Evolutionary conservation across 257 asterid species (phyloP).

Genomic region (Scutellaria barbata): DNA sequence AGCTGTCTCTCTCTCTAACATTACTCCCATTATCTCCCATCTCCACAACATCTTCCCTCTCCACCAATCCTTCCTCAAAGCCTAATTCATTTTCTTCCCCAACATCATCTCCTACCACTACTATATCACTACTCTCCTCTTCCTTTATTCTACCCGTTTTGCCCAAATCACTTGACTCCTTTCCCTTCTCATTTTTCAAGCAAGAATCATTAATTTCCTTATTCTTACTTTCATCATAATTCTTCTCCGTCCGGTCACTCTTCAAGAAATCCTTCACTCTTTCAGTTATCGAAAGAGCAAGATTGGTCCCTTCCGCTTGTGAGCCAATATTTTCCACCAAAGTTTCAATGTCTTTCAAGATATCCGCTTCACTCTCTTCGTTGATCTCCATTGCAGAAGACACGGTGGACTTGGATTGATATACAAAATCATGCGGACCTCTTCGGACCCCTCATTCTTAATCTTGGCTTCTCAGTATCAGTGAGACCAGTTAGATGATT

Average conservation of each 20-base stretch:
- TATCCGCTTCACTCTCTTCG: slow-evolving; percentile 6
- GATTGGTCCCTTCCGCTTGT: neutral
- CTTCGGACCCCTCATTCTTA: no score
- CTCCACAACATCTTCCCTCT: slow-evolving; percentile 10
- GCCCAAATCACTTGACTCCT: neutral
- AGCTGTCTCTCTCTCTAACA: neutral
- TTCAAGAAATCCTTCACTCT: neutral
- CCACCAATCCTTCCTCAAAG: neutral
- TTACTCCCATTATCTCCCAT: neutral
- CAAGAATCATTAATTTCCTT: slow-evolving; percentile 1
- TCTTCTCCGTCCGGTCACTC: neutral
- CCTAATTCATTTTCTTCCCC: neutral
- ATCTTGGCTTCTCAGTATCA: no score
- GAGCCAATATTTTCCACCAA: neutral
- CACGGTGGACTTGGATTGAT: no score
- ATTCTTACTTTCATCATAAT: neutral
- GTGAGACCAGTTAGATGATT: no score
- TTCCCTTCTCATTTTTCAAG: neutral
- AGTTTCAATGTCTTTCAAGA: neutral
- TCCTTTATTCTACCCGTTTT: neutral
- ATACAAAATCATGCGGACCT: no score
- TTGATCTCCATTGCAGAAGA: slow-evolving; percentile 1
- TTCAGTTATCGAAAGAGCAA: slow-evolving; percentile 12
- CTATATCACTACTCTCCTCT: neutral
- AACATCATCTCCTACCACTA: neutral